phyloP scores from a whole-genome alignment of 2,329 filamentous ascomycete species.

The Fusarium sp. region DNA sequence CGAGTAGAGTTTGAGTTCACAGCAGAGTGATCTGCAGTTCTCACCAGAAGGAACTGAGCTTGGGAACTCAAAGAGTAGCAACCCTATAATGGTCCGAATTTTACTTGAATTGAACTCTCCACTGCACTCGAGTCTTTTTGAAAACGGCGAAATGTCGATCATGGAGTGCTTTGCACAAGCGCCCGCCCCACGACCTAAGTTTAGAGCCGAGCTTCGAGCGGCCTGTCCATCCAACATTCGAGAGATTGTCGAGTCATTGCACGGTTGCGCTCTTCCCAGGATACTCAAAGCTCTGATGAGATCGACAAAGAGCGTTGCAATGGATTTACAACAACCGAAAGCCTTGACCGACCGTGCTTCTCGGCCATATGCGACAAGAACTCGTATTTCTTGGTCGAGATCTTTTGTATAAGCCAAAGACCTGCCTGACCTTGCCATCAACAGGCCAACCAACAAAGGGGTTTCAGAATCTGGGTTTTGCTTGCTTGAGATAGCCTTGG shows the following conservation, averaged over 20 bases:
- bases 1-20: not conserved
- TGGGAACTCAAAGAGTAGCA: no score
- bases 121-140: not conserved
- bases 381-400: not conserved
- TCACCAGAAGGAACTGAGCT: no score
- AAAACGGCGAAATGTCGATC: conserved; percentile 27
- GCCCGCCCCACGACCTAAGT: conserved; percentile 24
- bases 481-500: not conserved
- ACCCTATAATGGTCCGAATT: not conserved
- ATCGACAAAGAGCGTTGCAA: conserved; percentile 37
- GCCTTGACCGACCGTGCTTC: conserved; percentile 38
- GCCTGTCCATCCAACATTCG: not conserved
- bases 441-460: not conserved
- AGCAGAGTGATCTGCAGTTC: not conserved
- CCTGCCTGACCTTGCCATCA: not conserved
- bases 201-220: conserved; percentile 17
- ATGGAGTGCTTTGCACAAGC: conserved; percentile 16
- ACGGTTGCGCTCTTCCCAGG: conserved; percentile 21
- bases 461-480: conserved; percentile 8
- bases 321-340: conserved; percentile 31
- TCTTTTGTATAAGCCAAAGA: not conserved
- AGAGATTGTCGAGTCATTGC: conserved; percentile 25
- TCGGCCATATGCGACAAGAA: conserved; percentile 18
- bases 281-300: conserved; percentile 38
- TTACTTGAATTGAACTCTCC: not conserved